Conservation (phyloP, 2,329 filamentous ascomycete genomes). For the Ascocoryne sarcoides region DNA sequence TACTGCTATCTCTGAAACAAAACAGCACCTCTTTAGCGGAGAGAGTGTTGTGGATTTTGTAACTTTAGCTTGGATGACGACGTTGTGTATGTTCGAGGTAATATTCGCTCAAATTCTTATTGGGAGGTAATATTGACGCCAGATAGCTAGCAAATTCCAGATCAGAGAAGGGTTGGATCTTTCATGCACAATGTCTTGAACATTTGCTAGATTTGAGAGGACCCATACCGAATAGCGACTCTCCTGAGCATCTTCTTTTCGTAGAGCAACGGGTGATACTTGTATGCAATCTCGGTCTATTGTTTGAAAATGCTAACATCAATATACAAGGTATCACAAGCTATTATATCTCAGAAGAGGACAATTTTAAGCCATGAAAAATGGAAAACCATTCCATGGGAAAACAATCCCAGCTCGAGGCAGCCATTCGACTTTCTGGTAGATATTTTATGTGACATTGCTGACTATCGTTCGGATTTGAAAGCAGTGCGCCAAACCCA, state of each 20-base stretch:
- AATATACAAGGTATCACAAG: conserved; percentile 5
- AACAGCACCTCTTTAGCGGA: background rate
- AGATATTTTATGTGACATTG: conserved; percentile 7
- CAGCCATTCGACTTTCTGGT: conserved; percentile 5
- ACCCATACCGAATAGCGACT: conserved; percentile 1
- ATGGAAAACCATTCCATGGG: conserved; percentile 11
- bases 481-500: background rate
- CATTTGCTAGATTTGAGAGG: conserved; percentile 4
- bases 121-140: background rate
- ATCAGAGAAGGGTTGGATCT: conserved; percentile 1
- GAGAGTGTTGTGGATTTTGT: background rate
- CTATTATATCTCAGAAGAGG: conserved; percentile 3
- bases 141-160: conserved; percentile 1
- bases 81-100: conserved; percentile 10
- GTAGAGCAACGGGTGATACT: conserved; percentile 7
- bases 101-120: background rate
- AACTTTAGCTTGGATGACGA: conserved; percentile 2
- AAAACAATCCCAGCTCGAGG: conserved; percentile 6
- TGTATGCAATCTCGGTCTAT: background rate
- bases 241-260: conserved; percentile 5
- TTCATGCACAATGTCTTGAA: conserved; percentile 2
- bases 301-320: background rate
- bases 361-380: conserved; percentile 7
- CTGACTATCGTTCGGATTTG: conserved; percentile 4
- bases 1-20: conserved; percentile 1